phyloP scores from a whole-genome alignment of 2,329 filamentous ascomycete species.

The Dactylella cylindrospora region DNA sequence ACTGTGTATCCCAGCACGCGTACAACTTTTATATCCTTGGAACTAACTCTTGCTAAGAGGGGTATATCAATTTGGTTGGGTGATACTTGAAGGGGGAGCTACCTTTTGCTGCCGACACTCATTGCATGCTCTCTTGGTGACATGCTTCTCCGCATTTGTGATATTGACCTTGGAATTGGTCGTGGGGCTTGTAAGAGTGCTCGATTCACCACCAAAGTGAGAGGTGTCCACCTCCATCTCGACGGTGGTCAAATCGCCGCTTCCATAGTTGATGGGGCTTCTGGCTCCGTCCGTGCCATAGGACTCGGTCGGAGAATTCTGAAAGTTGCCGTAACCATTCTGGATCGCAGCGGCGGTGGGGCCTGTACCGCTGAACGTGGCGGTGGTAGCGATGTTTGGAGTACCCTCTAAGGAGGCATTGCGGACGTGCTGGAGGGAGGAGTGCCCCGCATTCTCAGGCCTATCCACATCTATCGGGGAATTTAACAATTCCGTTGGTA shows the following conservation, averaged over 20 bases:
- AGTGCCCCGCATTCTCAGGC: conserved; percentile 41
- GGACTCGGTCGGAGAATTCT: conserved; percentile 43
- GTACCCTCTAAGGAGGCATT: conserved; percentile 29
- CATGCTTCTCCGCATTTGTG: conserved; percentile 55
- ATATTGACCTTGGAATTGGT: conserved; percentile 43
- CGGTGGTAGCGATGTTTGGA: too few species aligned
- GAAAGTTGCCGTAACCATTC: conserved; percentile 37
- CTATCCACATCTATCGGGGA: conserved; percentile 37
- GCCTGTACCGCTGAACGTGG: too few species aligned
- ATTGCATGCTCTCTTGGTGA: conserved; percentile 78
- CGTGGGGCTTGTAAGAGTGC: conserved; percentile 35
- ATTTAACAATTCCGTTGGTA: conserved; percentile 28
- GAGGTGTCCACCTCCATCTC: conserved; percentile 37
- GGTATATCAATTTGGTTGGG: too few species aligned
- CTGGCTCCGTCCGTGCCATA: conserved; percentile 40
- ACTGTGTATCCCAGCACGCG: conserved; percentile 1
- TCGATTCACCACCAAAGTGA: conserved; percentile 30
- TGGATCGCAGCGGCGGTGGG: conserved; percentile 21
- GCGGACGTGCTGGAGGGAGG: conserved; percentile 29
- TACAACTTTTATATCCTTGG: too few species aligned
- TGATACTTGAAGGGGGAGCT: too few species aligned
- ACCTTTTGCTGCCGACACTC: conserved; percentile 86
- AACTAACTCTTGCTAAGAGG: too few species aligned
- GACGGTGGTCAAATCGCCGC: conserved; percentile 25
- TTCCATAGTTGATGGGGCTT: conserved; percentile 30